Percentiles rank a stretch among this genome's conserved stretches.
phyloP scores from a whole-genome alignment of 2,329 filamentous ascomycete genomes.

The Monosporascus cannonballus region DNA sequence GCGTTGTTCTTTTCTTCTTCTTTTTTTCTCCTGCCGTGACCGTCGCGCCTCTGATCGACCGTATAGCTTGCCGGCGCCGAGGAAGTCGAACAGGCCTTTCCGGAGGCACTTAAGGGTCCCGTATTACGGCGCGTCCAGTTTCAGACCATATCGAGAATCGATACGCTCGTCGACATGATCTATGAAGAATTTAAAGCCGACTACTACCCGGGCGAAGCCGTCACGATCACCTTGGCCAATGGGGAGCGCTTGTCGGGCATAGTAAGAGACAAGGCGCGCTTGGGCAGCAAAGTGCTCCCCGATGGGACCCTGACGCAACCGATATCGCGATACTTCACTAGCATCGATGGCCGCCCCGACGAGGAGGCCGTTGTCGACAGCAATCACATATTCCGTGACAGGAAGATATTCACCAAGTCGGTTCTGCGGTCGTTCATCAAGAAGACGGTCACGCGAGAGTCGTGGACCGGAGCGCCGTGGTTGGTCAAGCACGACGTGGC shows the following conservation, averaged over 20 bases:
- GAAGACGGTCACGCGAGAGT: conserved; percentile 83
- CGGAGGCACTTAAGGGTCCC: conserved; percentile 83
- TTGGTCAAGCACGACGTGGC: conserved; percentile 84
- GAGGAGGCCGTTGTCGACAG: conserved; percentile 77
- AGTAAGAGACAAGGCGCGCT: conserved; percentile 80
- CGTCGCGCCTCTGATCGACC: conserved; percentile 13
- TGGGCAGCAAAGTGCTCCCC: conserved; percentile 54
- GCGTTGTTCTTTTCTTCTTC: conserved; percentile 23
- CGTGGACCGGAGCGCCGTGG: conserved; percentile 97
- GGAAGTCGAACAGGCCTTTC: conserved; percentile 88
- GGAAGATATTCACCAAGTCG: conserved; percentile 89
- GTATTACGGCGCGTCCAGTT: conserved; percentile 89
- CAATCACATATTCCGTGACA: conserved; percentile 76
- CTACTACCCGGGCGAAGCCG: conserved; percentile 83
- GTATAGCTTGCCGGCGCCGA: conserved; percentile 67
- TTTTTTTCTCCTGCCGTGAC: conserved; percentile 1
- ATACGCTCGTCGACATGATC: conserved; percentile 65
- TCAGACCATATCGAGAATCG: conserved; percentile 81
- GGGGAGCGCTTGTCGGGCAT: conserved; percentile 66
- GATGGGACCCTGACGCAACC: conserved; percentile 67
- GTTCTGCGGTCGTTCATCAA: conserved; percentile 93
- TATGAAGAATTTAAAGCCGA: conserved; percentile 80
- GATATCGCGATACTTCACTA: conserved; percentile 76
- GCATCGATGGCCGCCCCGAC: conserved; percentile 59
- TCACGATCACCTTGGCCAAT: conserved; percentile 64